Percentiles rank a stretch among this genome's conserved stretches.
These are phyloP conservation scores for Vaccinium myrtillus DNA, from an alignment of 148 eudicot genomes.

Conservation along the genomic window DNA sequence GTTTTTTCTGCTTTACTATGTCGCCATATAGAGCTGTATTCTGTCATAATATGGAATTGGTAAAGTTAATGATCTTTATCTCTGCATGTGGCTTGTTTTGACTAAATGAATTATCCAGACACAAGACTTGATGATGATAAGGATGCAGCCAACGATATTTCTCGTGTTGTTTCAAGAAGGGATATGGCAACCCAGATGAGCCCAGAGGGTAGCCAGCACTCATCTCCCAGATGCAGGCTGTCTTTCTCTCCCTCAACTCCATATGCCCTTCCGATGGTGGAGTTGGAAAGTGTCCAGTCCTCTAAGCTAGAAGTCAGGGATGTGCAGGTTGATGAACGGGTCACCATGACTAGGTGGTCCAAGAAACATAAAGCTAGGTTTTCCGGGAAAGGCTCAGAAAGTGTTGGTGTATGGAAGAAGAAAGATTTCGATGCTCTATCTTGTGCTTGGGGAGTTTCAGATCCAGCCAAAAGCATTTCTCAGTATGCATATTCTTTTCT, in stretches of 20 bases:
- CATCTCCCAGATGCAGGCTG: constrained; percentile 51
- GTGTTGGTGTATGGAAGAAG: constrained; percentile 55
- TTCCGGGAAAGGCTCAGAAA: constrained; percentile 43
- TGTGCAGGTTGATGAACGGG: constrained; percentile 74
- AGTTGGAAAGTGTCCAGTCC: constrained; percentile 41
- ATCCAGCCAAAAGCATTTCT: constrained; percentile 34
- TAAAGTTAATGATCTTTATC: background rate
- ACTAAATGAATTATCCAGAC: constrained; percentile 26
- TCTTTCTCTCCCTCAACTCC: constrained; percentile 52
- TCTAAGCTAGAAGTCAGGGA: constrained; percentile 66
- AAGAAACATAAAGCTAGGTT: constrained; percentile 44
- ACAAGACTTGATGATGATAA: constrained; percentile 36
- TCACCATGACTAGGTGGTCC: constrained; percentile 77
- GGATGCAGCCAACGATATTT: constrained; percentile 38
- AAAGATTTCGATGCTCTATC: constrained; percentile 50
- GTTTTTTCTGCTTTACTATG: background rate
- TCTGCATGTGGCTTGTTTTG: background rate
- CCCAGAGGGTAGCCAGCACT: constrained; percentile 57
- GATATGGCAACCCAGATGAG: constrained; percentile 96
- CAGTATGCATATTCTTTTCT: constrained; percentile 1
- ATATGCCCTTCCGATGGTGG: constrained; percentile 45
- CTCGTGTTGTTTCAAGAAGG: constrained; percentile 60
- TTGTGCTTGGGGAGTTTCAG: constrained; percentile 64
- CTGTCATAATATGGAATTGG: background rate
- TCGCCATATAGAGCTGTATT: background rate